phyloP scores from a whole-genome alignment of 768 basidiomycete species.

The Ramaria rubella region DNA sequence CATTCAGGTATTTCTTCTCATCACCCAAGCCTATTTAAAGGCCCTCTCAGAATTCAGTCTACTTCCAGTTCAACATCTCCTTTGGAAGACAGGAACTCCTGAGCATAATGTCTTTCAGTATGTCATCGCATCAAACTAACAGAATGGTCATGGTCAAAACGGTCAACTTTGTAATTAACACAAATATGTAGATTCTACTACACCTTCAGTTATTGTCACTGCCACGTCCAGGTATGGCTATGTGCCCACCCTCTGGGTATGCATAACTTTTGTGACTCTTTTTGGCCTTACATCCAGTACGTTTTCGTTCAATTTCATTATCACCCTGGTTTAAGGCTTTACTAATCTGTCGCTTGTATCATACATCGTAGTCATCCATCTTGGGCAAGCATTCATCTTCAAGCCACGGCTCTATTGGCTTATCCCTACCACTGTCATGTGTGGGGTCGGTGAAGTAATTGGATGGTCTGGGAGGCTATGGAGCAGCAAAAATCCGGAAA shows the following conservation, averaged over 20 bases:
- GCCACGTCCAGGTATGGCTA: conserved; percentile 8
- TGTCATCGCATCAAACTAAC: neutral
- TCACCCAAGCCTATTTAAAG: too few relatives aligned
- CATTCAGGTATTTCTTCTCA: too few relatives aligned
- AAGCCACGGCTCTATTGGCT: conserved; percentile 17
- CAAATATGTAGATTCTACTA: neutral
- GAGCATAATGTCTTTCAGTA: neutral
- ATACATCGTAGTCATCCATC: conserved; percentile 18
- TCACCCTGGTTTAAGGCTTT: neutral
- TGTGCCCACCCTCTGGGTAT: conserved; percentile 15
- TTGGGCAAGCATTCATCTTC: conserved; percentile 14
- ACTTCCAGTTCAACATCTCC: too few relatives aligned
- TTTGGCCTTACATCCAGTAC: conserved; percentile 12
- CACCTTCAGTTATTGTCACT: neutral
- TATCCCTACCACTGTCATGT: conserved; percentile 16
- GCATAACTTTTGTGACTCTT: conserved; percentile 12
- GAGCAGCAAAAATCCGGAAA: conserved; percentile 5
- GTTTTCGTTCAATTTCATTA: neutral
- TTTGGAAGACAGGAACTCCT: too few relatives aligned
- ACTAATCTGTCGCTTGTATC: neutral
- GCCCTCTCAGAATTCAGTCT: too few relatives aligned
- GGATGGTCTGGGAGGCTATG: conserved; percentile 22
- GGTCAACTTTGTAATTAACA: too few relatives aligned
- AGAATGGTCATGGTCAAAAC: neutral
- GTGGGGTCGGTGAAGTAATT: conserved; percentile 20